phyloP scores from a whole-genome alignment of 2,329 filamentous ascomycete species.

The Pestalotiopsis sp. region DNA sequence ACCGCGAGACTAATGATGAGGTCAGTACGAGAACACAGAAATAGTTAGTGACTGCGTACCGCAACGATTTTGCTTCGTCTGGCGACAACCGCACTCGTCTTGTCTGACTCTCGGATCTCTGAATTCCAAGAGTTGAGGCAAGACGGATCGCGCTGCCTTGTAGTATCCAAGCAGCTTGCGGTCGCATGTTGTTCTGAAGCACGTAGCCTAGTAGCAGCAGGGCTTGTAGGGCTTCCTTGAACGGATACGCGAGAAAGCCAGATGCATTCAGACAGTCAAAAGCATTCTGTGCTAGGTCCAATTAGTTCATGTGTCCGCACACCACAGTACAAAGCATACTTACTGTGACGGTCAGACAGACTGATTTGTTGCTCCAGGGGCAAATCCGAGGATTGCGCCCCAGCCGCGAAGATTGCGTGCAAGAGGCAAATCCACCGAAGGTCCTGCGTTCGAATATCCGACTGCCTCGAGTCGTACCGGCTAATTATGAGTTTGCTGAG shows the following conservation, averaged over 20 bases:
- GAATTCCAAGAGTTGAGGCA: neutral
- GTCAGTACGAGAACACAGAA: neutral
- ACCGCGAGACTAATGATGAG: neutral
- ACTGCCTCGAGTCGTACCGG: neutral
- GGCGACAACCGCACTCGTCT: neutral
- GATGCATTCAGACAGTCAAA: neutral
- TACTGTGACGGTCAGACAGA: neutral
- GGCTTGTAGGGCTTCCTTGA: neutral
- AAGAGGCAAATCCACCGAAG: neutral
- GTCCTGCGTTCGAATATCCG: neutral
- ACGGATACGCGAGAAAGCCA: neutral
- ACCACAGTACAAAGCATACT: neutral
- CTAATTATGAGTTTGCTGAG: neutral
- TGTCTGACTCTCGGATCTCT: neutral
- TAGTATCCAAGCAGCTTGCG: neutral
- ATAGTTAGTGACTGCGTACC: neutral
- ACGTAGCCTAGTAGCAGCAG: neutral
- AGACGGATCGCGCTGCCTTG: neutral
- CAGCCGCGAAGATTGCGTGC: neutral
- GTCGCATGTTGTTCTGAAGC: conserved; percentile 1
- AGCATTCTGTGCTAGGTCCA: neutral
- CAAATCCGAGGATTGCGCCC: neutral
- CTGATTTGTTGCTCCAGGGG: neutral
- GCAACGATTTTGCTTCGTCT: neutral
- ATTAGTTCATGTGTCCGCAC: no score